Conservation (phyloP, 2,329 filamentous ascomycete species). For the Aspergillus felis region DNA sequence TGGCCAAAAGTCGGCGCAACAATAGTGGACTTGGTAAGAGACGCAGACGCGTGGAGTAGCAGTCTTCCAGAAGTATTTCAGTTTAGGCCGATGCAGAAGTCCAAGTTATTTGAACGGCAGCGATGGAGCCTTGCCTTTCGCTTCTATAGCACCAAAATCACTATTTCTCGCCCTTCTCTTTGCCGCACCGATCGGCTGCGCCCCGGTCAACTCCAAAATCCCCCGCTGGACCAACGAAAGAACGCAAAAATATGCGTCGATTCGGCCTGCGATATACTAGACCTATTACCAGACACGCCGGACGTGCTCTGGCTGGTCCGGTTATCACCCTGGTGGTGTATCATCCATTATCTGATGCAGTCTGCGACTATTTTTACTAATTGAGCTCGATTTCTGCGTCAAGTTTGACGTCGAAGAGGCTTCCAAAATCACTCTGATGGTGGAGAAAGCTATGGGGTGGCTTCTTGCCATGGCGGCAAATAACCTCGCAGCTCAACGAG, state of each 20-base stretch:
- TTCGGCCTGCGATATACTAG: not conserved
- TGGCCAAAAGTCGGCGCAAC: not conserved
- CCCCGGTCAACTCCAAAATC: not conserved
- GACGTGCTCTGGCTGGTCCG: not conserved
- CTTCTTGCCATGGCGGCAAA: not conserved
- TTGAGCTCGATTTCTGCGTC: not conserved
- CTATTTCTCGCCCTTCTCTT: conserved; percentile 1
- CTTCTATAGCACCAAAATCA: conserved; percentile 1
- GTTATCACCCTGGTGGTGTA: not conserved
- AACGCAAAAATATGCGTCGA: not conserved
- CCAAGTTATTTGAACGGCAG: not conserved
- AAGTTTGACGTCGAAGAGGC: not conserved
- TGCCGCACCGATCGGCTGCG: not conserved
- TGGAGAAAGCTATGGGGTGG: not conserved
- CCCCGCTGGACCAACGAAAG: not conserved
- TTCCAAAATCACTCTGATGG: not conserved
- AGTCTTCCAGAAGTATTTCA: conserved; percentile 1
- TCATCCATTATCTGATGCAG: not conserved
- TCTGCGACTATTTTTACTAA: not conserved
- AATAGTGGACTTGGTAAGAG: conserved; percentile 1
- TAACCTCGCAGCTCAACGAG: not conserved
- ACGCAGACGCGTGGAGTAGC: conserved; percentile 1
- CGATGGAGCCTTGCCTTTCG: not conserved
- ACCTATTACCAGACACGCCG: not conserved
- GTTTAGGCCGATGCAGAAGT: not conserved